Base-by-base conservation (phyloP, 2,329 filamentous ascomycete genomes). In the Aureobasidium zeae region DNA sequence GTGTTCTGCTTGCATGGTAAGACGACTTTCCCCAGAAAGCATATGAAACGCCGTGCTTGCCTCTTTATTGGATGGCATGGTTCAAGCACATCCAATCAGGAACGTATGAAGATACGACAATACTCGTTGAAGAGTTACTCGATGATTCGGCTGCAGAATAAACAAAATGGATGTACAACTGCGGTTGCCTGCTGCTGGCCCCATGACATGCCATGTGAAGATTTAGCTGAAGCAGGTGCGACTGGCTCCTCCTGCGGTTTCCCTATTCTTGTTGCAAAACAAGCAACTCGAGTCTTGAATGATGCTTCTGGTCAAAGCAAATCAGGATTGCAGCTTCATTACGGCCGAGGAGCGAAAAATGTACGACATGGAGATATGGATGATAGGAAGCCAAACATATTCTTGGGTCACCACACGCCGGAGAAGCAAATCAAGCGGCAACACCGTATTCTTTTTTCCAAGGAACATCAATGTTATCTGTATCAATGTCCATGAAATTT, bases 401-500 rank as follows among this genome's bases (percentile, higher is more conserved):
- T 11, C 17, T 15, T 20, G 16, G 37, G 37, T 31, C 29, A 41
- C 28, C 28, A 24, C 26, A n/a, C 17, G 9, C 24, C 34, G 16
- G n/a, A 28, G n/a, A 8, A 25, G 30, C 29, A 16, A n/a, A 28
- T 43, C 30, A 43, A 21, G 39, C 39, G 12, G 28, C 22, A 25
- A 34, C 13, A 21, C 12, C 16, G 20, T 43, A 16, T 13, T 24
- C 28, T 10, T 22, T 22, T 15, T 35, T 46, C 49, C 49, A 49
- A 15, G 44, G 25, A 20, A 30, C 34, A 9, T 46, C 34, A 11
- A 52, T 17, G n/a, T 34, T 41, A 2, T 52, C 48, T 26, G 17
- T 10, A 44, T 51, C 51, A 10, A 53, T 29, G 15, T 53, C 37
- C 13, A 48, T 17, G 26, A 54, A 54, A 32, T 48, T 48, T 17